Evolutionary conservation across 2,329 filamentous ascomycete species (phyloP).

Genomic region (Fusarium cyanostomum): DNA sequence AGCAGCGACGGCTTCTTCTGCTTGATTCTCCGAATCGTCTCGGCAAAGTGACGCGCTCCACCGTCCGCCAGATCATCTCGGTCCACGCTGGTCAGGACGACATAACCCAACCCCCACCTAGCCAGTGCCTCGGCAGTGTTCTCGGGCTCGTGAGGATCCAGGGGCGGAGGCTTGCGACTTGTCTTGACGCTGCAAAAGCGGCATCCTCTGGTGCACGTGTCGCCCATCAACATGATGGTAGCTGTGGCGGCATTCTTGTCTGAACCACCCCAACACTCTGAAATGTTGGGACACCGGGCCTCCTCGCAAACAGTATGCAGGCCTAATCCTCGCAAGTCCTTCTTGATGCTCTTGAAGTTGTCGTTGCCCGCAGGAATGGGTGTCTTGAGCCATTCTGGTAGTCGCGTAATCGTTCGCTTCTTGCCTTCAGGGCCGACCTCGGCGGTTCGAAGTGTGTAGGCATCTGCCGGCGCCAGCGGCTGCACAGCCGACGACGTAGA

Average conservation of each 20-base stretch:
- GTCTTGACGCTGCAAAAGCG: slow-evolving; percentile 99
- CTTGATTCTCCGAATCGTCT: slow-evolving; percentile 95
- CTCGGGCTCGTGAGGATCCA: slow-evolving; percentile 96
- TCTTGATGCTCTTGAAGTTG: slow-evolving; percentile 95
- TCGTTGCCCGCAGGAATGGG: slow-evolving; percentile 82
- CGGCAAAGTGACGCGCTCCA: slow-evolving; percentile 88
- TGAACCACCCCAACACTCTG: slow-evolving; percentile 95
- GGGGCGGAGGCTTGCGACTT: slow-evolving; percentile 73
- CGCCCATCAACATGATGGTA: slow-evolving; percentile 99
- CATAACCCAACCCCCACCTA: slow-evolving; percentile 94
- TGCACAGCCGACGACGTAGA: slow-evolving; percentile 51
- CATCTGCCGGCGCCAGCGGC: slow-evolving; percentile 61
- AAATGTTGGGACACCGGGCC: slow-evolving; percentile 95
- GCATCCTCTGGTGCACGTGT: slow-evolving; percentile 96
- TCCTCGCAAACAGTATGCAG: slow-evolving; percentile 98
- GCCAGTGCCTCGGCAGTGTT: slow-evolving; percentile 93
- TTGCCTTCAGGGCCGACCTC: slow-evolving; percentile 71
- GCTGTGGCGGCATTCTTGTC: slow-evolving; percentile 91
- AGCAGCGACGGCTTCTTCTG: slow-evolving; percentile 79
- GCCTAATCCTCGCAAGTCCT: slow-evolving; percentile 86
- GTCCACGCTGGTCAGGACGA: slow-evolving; percentile 93
- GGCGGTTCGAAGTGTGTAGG: slow-evolving; percentile 69
- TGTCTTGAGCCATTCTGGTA: slow-evolving; percentile 96
- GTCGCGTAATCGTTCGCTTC: slow-evolving; percentile 73
- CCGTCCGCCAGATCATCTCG: slow-evolving; percentile 92